Percentiles rank a stretch among this genome's conserved stretches.
Conservation (phyloP, 768 basidiomycete species). For the Clavaria fumosa region DNA sequence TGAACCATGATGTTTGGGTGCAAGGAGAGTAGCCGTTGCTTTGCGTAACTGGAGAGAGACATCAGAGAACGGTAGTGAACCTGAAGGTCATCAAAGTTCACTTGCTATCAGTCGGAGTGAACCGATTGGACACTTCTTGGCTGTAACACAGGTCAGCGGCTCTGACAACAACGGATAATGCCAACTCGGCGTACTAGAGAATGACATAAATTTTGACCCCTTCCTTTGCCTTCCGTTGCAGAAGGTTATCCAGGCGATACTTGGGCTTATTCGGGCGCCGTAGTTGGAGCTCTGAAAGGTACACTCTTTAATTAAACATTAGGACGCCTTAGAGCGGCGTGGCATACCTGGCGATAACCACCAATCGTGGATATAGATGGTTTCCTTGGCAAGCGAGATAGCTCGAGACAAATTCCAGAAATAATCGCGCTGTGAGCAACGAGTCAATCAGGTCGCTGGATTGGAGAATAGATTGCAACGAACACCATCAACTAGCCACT, state of each 20-base stretch:
- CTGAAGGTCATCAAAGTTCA: constrained; percentile 20
- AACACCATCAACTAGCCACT: constrained; percentile 97
- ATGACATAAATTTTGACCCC: constrained; percentile 95
- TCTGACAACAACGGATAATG: constrained; percentile 1
- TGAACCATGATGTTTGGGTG: constrained; percentile 95
- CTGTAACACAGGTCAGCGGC: constrained; percentile 25
- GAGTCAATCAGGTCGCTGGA: too few relatives aligned
- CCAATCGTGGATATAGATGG: constrained; percentile 96
- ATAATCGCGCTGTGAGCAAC: constrained; percentile 67
- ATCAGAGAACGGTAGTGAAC: constrained; percentile 1
- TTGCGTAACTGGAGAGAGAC: constrained; percentile 49
- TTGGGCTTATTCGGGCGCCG: constrained; percentile 72
- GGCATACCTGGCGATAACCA: constrained; percentile 77
- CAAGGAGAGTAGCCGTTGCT: constrained; percentile 59
- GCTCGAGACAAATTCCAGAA: constrained; percentile 95
- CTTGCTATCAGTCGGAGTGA: constrained; percentile 91
- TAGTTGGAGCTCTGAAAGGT: constrained; percentile 63
- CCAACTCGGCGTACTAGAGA: constrained; percentile 49
- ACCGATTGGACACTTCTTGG: constrained; percentile 89
- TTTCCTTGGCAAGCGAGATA: constrained; percentile 73
- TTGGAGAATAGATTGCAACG: constrained; percentile 18
- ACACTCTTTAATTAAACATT: too few relatives aligned
- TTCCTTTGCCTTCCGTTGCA: constrained; percentile 85
- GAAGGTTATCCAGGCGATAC: constrained; percentile 73
- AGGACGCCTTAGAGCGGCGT: too few relatives aligned